phyloP scores from a whole-genome alignment of 805 yeast species.

The Wickerhamiella azyma region DNA sequence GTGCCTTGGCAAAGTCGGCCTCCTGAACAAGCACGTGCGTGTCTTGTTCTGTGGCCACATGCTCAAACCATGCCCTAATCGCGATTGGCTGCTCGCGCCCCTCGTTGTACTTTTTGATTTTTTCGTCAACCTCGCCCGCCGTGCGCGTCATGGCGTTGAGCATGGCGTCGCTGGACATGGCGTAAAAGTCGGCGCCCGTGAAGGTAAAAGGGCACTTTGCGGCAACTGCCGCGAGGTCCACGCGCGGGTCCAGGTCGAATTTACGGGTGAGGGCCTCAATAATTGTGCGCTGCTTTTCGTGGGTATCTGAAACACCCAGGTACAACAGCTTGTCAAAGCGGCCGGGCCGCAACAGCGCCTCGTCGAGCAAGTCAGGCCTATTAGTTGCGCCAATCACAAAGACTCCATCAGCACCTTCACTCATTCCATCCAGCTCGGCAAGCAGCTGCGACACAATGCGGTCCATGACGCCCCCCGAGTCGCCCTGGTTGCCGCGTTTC shows the following conservation, averaged over 20 bases:
- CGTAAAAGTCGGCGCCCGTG: constrained; percentile 97
- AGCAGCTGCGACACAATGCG: constrained; percentile 89
- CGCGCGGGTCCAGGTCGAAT: constrained; percentile 40
- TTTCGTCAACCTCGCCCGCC: constrained; percentile 60
- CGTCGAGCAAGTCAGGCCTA: constrained; percentile 88
- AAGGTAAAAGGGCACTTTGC: constrained; percentile 70
- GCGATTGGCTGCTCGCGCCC: constrained; percentile 34
- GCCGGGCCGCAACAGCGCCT: constrained; percentile 85
- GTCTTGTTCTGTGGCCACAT: constrained; percentile 54
- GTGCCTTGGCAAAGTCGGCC: constrained; percentile 70
- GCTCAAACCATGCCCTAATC: constrained; percentile 84
- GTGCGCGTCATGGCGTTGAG: constrained; percentile 89
- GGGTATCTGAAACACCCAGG: constrained; percentile 82
- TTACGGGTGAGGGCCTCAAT: constrained; percentile 81
- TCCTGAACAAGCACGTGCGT: constrained; percentile 50
- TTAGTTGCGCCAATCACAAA: constrained; percentile 99
- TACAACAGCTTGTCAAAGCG: constrained; percentile 92
- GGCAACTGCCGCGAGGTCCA: constrained; percentile 48
- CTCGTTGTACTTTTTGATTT: constrained; percentile 40
- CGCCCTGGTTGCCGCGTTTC: constrained; percentile 96
- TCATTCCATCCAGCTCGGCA: constrained; percentile 94
- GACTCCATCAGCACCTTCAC: constrained; percentile 72
- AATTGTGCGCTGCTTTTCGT: constrained; percentile 75
- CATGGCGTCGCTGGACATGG: constrained; percentile 91
- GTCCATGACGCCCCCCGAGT: constrained; percentile 98